Evolutionary conservation across 108 stramenopile genomes (phyloP).

Genomic region (Chaetoceros tenuissimus): DNA sequence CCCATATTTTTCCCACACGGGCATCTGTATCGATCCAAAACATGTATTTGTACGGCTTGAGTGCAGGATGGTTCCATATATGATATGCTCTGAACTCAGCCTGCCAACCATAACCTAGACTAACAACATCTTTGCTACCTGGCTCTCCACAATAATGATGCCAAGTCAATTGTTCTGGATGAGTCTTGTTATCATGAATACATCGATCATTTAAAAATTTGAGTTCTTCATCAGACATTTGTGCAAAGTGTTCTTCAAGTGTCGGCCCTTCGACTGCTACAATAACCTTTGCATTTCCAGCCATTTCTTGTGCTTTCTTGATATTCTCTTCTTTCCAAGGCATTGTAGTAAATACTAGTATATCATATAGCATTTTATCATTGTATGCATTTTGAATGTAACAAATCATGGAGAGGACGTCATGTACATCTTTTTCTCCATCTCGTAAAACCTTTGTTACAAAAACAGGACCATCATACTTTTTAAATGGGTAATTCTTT

Average conservation of each 20-base stretch:
- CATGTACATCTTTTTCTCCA: no score
- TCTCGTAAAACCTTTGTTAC: no score
- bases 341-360: slow-evolving; percentile 27
- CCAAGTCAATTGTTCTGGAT: slow-evolving; percentile 1
- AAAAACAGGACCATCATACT: no score
- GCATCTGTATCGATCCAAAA: slow-evolving; percentile 34
- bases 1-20: slow-evolving; percentile 19
- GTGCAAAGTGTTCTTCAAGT: slow-evolving; percentile 22
- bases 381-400: slow-evolving; percentile 33
- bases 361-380: slow-evolving; percentile 20
- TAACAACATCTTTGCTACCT: background rate
- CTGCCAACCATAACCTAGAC: slow-evolving; percentile 26
- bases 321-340: slow-evolving; percentile 15
- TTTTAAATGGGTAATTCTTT: no score
- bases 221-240: slow-evolving; percentile 3
- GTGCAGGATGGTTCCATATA: slow-evolving; percentile 32
- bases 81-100: slow-evolving; percentile 40
- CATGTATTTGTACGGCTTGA: slow-evolving; percentile 32
- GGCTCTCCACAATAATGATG: background rate
- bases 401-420: no score
- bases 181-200: slow-evolving; percentile 1
- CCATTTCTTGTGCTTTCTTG: slow-evolving; percentile 4
- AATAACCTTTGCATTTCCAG: slow-evolving; percentile 19
- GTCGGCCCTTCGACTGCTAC: slow-evolving; percentile 28
- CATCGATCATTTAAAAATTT: slow-evolving; percentile 15